Percentiles rank a stretch among this genome's conserved stretches.
These are phyloP conservation scores for Gaultheria prostrata DNA, from an alignment of 148 eudicot species.

Conservation along the genomic window DNA sequence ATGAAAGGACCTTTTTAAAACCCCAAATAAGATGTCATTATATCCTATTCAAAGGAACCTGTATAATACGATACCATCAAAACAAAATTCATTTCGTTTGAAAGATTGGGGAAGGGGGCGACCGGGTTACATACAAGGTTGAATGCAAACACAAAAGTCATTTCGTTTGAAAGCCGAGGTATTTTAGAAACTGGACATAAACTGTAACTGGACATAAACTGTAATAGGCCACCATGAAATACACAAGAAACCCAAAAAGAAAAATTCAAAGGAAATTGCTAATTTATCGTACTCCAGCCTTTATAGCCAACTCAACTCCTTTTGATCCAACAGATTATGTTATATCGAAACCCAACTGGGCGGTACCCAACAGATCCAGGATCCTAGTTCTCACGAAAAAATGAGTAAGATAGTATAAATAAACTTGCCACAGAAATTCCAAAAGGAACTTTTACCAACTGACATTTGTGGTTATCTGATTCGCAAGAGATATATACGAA, in stretches of 20 bases:
- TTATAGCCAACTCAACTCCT: background rate
- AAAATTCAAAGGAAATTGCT: no score
- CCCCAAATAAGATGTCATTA: background rate
- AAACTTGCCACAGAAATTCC: background rate
- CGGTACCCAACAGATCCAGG: background rate
- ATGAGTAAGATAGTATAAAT: background rate
- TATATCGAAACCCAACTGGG: background rate
- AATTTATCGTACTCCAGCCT: background rate
- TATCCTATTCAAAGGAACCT: background rate
- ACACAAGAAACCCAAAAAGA: background rate
- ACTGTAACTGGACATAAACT: no score
- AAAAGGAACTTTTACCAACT: background rate
- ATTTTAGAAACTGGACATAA: background rate
- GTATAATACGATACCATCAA: background rate
- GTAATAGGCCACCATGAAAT: background rate
- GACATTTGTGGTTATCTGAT: background rate
- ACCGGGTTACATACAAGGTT: background rate
- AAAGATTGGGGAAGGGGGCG: background rate
- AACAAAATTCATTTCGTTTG: no score
- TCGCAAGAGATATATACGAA: background rate
- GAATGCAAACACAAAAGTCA: background rate
- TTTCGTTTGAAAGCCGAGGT: background rate
- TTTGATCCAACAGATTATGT: background rate
- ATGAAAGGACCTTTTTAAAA: conserved; percentile 1
- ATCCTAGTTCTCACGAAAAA: background rate